A percentile compares a stretch with the other conserved stretches of the same genome.
These are phyloP conservation scores for Saccharum spontaneum DNA, from an alignment of 176 grass and related monocot species.

Conservation along the genomic window DNA sequence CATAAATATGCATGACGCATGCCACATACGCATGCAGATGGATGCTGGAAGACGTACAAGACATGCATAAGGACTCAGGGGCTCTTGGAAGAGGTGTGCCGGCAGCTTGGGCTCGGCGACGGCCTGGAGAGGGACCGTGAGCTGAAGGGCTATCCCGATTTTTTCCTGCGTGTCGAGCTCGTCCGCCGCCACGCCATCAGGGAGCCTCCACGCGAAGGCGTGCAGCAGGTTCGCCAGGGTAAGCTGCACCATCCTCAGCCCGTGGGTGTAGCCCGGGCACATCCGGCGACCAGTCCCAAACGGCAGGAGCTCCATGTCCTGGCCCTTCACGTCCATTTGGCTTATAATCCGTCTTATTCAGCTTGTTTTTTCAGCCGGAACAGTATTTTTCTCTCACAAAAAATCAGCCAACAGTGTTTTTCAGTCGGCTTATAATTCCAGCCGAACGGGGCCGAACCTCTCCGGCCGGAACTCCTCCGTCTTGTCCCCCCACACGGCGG, in stretches of 20 bases:
- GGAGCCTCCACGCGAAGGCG: background rate
- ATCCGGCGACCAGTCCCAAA: constrained; percentile 3
- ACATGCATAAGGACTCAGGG: too few relatives aligned
- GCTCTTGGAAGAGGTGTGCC: background rate
- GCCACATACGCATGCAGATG: too few relatives aligned
- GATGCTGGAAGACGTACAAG: too few relatives aligned
- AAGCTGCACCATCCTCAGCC: background rate
- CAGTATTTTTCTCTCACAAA: too few relatives aligned
- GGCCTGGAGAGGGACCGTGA: background rate
- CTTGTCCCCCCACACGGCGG: constrained; percentile 30
- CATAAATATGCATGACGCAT: too few relatives aligned
- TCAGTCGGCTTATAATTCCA: too few relatives aligned
- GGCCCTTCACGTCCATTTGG: too few relatives aligned
- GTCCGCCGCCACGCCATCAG: background rate
- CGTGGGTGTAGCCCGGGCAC: background rate
- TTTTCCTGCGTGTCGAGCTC: background rate
- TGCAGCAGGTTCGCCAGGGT: background rate
- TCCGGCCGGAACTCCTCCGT: background rate
- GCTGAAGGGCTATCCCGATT: background rate
- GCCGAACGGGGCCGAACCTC: too few relatives aligned
- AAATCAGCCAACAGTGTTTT: too few relatives aligned
- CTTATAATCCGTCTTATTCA: too few relatives aligned
- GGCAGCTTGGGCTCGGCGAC: background rate
- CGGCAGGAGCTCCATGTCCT: background rate
- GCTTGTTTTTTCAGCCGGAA: too few relatives aligned